Percentiles rank a stretch among this genome's conserved stretches.
Conservation (phyloP, 1,139 yeast genomes). For the Lodderomyces beijingensis region DNA sequence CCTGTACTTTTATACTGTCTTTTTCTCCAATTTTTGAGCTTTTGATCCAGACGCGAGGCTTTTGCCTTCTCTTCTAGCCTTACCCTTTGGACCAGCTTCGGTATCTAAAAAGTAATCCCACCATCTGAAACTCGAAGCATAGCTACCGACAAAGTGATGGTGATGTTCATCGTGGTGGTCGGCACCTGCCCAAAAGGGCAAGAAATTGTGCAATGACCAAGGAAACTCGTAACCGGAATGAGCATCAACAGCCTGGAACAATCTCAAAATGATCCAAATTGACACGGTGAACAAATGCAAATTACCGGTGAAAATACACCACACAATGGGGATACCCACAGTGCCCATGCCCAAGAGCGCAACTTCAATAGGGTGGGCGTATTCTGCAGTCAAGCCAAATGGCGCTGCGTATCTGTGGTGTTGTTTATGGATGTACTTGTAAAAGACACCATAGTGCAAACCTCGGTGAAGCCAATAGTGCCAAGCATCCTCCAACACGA, state of each 20-base stretch:
- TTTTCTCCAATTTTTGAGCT: no score
- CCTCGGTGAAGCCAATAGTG: conserved; percentile 46
- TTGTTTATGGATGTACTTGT: conserved; percentile 46
- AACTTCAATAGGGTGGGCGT: conserved; percentile 47
- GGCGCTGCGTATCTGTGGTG: conserved; percentile 50
- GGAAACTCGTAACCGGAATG: conserved; percentile 50
- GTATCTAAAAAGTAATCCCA: conserved; percentile 41
- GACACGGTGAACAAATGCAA: conserved; percentile 44
- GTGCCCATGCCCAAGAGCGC: conserved; percentile 44
- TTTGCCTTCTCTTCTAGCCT: conserved; percentile 32
- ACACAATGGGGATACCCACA: conserved; percentile 43
- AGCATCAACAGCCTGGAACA: conserved; percentile 46
- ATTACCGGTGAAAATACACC: conserved; percentile 32
- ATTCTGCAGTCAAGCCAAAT: conserved; percentile 46
- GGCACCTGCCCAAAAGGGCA: conserved; percentile 51
- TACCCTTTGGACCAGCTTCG: conserved; percentile 44
- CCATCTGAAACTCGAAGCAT: conserved; percentile 46
- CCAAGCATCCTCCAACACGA: conserved; percentile 45
- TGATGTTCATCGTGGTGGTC: conserved; percentile 49
- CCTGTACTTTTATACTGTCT: no score
- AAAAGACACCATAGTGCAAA: conserved; percentile 43
- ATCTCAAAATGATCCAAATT: conserved; percentile 40
- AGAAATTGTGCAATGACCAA: conserved; percentile 41
- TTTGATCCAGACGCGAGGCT: no score
- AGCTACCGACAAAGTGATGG: conserved; percentile 43